phyloP scores from a whole-genome alignment of 495 filamentous ascomycete species.

The Aspergillus homomorphus region DNA sequence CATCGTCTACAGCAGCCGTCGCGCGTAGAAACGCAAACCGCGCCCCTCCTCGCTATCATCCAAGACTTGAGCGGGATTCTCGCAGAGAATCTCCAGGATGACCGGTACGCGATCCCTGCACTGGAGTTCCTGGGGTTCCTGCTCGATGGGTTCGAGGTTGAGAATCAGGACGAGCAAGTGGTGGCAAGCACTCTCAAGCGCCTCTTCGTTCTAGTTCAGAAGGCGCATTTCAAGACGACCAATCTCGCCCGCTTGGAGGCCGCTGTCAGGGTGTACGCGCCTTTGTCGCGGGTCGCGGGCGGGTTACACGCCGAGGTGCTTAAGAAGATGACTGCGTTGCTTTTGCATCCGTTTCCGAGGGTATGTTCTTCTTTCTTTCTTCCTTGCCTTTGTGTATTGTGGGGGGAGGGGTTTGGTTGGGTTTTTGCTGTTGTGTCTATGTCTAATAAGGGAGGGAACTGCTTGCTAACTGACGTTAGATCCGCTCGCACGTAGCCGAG shows the following conservation, averaged over 20 bases:
- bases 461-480: constrained; percentile 20
- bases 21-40: constrained; percentile 21
- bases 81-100: constrained; percentile 49
- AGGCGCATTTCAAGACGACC: constrained; percentile 75
- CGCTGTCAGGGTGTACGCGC: constrained; percentile 72
- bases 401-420: neutral
- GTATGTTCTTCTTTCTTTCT: constrained; percentile 38
- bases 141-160: constrained; percentile 47
- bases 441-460: too few species aligned
- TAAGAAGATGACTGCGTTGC: constrained; percentile 55
- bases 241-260: constrained; percentile 77
- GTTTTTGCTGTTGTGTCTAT: too few species aligned
- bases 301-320: constrained; percentile 42
- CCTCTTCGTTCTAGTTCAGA: constrained; percentile 68
- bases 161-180: constrained; percentile 11
- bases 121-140: constrained; percentile 75
- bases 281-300: constrained; percentile 44
- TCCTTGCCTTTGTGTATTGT: neutral
- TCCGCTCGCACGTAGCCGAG: constrained; percentile 38
- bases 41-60: constrained; percentile 31
- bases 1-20: constrained; percentile 28
- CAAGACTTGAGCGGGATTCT: constrained; percentile 44
- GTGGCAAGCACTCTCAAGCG: constrained; percentile 47
- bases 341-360: constrained; percentile 63
- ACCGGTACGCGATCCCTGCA: constrained; percentile 69